Conservation (phyloP, 2,329 filamentous ascomycete species). For the Penicillium sp. region DNA sequence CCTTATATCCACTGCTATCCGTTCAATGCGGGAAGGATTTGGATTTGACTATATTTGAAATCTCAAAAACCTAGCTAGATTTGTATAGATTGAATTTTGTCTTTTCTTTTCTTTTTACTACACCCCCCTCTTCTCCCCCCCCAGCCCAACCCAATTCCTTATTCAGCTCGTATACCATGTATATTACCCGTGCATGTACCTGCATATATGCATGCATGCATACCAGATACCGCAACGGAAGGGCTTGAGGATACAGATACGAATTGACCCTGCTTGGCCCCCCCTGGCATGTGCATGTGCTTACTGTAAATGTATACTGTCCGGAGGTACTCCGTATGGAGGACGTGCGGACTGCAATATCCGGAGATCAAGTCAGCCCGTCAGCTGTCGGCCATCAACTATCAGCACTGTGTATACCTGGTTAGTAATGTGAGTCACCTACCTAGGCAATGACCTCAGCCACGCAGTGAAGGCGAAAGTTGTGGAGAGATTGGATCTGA, state of each 20-base stretch:
- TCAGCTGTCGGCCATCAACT: background rate
- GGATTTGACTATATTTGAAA: background rate
- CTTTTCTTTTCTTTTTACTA: background rate
- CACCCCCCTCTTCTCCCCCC: too few species aligned
- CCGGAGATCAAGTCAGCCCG: background rate
- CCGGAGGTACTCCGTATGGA: background rate
- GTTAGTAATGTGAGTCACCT: background rate
- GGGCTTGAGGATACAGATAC: background rate
- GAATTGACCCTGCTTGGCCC: background rate
- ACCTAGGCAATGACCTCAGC: background rate
- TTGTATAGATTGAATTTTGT: background rate
- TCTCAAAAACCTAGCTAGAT: background rate
- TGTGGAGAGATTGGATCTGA: background rate
- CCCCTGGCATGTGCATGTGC: background rate
- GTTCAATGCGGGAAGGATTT: background rate
- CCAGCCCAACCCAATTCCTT: background rate
- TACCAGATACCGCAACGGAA: conserved; percentile 2
- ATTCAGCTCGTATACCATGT: conserved; percentile 2
- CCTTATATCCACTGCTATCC: background rate
- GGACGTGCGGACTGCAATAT: background rate
- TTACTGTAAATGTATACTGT: background rate
- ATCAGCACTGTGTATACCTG: background rate
- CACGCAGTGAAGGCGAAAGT: background rate
- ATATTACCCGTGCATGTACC: conserved; percentile 17
- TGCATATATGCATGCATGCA: conserved; percentile 21